Evolutionary conservation across 805 yeast species (phyloP), one percentile per base, ranked within the genome.

Genomic region (Candida xyloterini): DNA sequence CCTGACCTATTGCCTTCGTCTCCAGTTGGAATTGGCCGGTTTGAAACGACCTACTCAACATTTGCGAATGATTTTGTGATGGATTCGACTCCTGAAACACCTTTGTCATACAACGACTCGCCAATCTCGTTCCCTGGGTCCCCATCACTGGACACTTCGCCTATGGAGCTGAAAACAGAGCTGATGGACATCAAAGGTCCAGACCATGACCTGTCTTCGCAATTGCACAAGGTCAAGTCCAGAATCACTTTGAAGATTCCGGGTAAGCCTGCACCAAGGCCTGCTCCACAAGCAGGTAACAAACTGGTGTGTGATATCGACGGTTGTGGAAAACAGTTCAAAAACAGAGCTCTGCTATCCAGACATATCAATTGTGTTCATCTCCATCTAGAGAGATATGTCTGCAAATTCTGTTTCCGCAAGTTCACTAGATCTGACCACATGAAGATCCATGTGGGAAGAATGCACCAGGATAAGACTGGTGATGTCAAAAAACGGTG

Each of bases 351-450:
- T 44, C 86, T 81, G 55, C 63, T 80, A 53, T 79, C 78, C 55
- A 63, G 89, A 40, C 89, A 82, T 54, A 71, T 77, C 56, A 63
- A 85, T 42, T 78, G 84, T 15, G 78, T 81, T 47, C 89, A 81
- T 55, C 71, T 60, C 25, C 57, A 57, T 16, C 81, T 20, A 61
- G 72, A 46, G 74, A 76, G 50, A 67, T 81, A 72, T 59, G 73
- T 70, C 34, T 82, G 88, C 53, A 53, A 65, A 13, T 60, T 66
- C 33, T 82, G 89, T 53, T 67, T 66, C 30, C 81, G 79, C 56
- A 75, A 73, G 49, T 81, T 81, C 50, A 76, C 84, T 44, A 61
- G 89, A 40, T 72, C 81, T 10, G 89, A 82, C 54, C 83, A 81
- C 51, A 66, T 81, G 51, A 73, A 76, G 33, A 85, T 79, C 55